Base-by-base conservation (phyloP, 345 rosid genomes). In the Luvunga scandens region DNA sequence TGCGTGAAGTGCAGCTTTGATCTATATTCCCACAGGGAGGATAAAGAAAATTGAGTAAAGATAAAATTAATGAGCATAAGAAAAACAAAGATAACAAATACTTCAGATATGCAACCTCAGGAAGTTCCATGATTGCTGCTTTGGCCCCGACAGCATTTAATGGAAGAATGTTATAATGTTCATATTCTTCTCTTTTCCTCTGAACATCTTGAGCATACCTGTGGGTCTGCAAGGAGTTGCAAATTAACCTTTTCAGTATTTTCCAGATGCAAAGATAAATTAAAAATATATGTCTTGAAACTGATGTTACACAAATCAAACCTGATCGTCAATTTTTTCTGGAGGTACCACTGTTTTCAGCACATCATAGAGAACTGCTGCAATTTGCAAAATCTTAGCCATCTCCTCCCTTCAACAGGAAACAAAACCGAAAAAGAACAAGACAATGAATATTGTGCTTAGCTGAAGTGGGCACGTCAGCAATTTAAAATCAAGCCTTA, bases 291-390 rank as follows among this genome's bases (percentile, higher is more conserved):
- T 68, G 50, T 13, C 50, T 39, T 34, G 21, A 25, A 28, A 76
- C 18, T 42, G 33, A 65, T 79, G 69, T 36, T 78, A 71, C 21
- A 69, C 25, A 75, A 55, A 59, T 74, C 83, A 50, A 38, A 96
- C 99, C 98, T 90, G 65, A 38, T 75, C 86, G 9, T 94, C 94
- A 62, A 94, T 34, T 81, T 86, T 92, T 59, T 34, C 1, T 48
- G 67, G 0, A 78, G 83, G 92, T 50, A 92, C 93, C 66, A 96
- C 94, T 4, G 92, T 83, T 75, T 4, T 86, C 83, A 94, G 71
- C 83, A 89, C 98, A 83, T 94, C 98, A 83, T 88, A 93, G 77
- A 96, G 89, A n/a, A 96, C 98, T 0, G 98, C 57, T 21, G 98
- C 99, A 78, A 86, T 85, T 86, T 93, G 95, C 83, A 89, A 88